Evolutionary conservation across 192 early-diverging fungal genomes (phyloP), one percentile per base, ranked within the genome.

Genomic region (Backusella tuberculispora): DNA sequence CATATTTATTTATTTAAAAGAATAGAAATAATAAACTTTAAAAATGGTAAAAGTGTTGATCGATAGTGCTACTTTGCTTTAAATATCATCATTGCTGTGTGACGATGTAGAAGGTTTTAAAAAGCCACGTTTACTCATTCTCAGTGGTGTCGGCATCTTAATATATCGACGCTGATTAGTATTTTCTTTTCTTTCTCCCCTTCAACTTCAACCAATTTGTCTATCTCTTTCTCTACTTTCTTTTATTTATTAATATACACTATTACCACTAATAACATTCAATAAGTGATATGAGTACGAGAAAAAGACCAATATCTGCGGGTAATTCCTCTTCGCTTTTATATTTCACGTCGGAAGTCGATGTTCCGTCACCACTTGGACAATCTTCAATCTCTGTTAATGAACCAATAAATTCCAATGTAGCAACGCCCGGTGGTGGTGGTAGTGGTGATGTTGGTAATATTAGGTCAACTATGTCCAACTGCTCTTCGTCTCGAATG

Each of bases 371-470:
- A 24, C 53, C 53, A 26, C 24, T 60, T 12, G 53, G 53, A 13
- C 53, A 60, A 60, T 24, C 53, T n/a, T 60, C 53, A 8, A 60
- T 60, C 3, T 60, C 53, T 24, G 53, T 60, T 24, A 60, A 60
- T 10, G 53, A 26, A 9, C 53, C 53, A 3, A 60, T 24, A 24
- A 7, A 26, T 12, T 60, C 53, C 9, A 26, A 24, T 1, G 53
- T 60, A 26, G 21, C 53, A 13, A 60, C 53, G 12, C 24, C 53
- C 5, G 21, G 21, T 60, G 21, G 50, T 53, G 6, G 7, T n/a
- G 21, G 21, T 60, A 24, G 50, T 53, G 2, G 2, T 34, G 29
- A 2, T 2, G 29, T 34, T 34, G 29, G 2, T 34, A 34, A 34
- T 24, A 19, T 60, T 24, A 19, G 53, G 3, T 60, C 53, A 10